Percentiles rank a stretch among this genome's conserved stretches.
Conservation (phyloP, 116 monocot species). For the Posidonia oceanica region DNA sequence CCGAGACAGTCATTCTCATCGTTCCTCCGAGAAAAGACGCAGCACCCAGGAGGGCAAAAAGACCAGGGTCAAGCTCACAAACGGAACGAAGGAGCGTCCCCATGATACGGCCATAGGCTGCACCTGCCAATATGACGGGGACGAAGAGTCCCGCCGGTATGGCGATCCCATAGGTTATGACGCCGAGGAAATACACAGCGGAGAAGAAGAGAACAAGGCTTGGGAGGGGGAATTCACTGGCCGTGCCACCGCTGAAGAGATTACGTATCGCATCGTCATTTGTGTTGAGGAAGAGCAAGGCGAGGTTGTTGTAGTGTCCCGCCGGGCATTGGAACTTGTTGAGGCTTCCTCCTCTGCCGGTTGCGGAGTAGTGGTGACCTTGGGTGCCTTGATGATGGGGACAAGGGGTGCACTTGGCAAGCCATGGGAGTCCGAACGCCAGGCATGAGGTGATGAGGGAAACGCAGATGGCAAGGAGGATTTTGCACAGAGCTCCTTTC, state of each 20-base stretch:
- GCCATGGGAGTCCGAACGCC: constrained; percentile 85
- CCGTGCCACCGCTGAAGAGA: constrained; percentile 59
- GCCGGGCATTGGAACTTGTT: constrained; percentile 86
- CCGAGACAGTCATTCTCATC: constrained; percentile 99
- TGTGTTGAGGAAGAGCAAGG: constrained; percentile 85
- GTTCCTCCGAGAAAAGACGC: constrained; percentile 97
- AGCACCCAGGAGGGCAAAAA: constrained; percentile 80
- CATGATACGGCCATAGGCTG: constrained; percentile 65
- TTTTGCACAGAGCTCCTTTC: constrained; percentile 79
- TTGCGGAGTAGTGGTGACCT: constrained; percentile 73
- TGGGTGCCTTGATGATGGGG: constrained; percentile 16
- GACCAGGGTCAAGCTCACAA: constrained; percentile 60
- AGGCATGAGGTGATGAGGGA: constrained; percentile 79
- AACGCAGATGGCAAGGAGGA: constrained; percentile 57
- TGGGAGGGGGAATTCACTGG: constrained; percentile 42
- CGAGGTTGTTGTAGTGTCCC: constrained; percentile 86
- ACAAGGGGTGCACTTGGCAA: constrained; percentile 69
- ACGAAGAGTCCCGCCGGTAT: constrained; percentile 94
- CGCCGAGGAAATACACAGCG: constrained; percentile 63
- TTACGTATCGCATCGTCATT: constrained; percentile 93
- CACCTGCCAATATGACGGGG: constrained; percentile 89
- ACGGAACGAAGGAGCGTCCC: constrained; percentile 53
- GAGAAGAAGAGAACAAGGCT: constrained; percentile 61
- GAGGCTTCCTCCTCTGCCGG: constrained; percentile 71
- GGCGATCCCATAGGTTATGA: constrained; percentile 82